phyloP scores from a whole-genome alignment of 1,284 basidiomycete genomes.

The Leccinum pachyderme region DNA sequence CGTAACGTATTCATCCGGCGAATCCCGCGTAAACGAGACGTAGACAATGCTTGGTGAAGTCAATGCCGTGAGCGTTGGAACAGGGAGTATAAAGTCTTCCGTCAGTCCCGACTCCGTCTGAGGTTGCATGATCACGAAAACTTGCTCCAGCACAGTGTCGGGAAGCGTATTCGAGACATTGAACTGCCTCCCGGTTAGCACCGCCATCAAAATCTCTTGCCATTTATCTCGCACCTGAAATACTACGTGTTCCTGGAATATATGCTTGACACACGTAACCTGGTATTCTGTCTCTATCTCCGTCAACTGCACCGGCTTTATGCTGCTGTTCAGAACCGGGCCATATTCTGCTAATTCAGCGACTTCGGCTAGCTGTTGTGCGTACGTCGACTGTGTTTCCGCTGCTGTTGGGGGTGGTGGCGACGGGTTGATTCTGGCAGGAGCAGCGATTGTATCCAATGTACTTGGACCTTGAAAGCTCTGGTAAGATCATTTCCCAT shows the following conservation, averaged over 20 bases:
- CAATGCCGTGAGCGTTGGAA: slow-evolving; percentile 65
- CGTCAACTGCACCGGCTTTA: slow-evolving; percentile 82
- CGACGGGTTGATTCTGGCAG: slow-evolving; percentile 60
- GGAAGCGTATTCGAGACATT: slow-evolving; percentile 98
- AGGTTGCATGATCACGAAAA: slow-evolving; percentile 91
- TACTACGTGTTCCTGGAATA: slow-evolving; percentile 94
- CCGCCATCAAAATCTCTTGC: not conserved
- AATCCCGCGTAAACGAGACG: slow-evolving; percentile 88
- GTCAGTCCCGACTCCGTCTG: slow-evolving; percentile 73
- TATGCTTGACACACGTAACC: slow-evolving; percentile 94
- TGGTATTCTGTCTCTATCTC: slow-evolving; percentile 99
- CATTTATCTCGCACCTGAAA: slow-evolving; percentile 68
- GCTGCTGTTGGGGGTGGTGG: slow-evolving; percentile 73
- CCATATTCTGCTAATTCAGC: slow-evolving; percentile 89
- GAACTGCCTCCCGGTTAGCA: slow-evolving; percentile 56
- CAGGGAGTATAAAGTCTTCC: slow-evolving; percentile 95
- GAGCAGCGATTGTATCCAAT: slow-evolving; percentile 76
- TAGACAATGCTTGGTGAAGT: slow-evolving; percentile 84
- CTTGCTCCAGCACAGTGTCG: slow-evolving; percentile 95
- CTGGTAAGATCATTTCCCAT: slow-evolving; percentile 2
- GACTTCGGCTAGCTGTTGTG: slow-evolving; percentile 81
- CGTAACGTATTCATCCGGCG: slow-evolving; percentile 74
- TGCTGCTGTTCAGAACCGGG: slow-evolving; percentile 82
- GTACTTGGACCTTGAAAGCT: slow-evolving; percentile 67
- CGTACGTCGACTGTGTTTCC: slow-evolving; percentile 85